Evolutionary conservation across 805 yeast genomes (phyloP).

Genomic region (Metschnikowia borealis): DNA sequence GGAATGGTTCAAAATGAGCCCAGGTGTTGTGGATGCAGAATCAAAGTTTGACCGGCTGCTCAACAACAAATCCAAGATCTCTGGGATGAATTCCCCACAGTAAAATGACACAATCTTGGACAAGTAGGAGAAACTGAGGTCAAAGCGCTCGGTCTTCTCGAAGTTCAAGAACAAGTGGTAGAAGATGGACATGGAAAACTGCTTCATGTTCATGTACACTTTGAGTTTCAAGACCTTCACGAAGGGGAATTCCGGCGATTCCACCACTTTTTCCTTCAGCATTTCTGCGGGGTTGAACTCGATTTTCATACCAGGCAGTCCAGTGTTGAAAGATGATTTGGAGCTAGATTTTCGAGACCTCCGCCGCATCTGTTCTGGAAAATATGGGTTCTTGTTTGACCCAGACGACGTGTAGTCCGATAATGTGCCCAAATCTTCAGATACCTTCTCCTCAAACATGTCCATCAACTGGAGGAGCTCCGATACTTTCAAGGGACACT

Average conservation of each 20-base stretch:
- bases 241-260: slow-evolving; percentile 5
- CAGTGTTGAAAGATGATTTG: neutral
- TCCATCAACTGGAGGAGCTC: slow-evolving; percentile 26
- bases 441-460: slow-evolving; percentile 5
- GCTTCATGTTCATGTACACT: slow-evolving; percentile 24
- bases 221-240: slow-evolving; percentile 21
- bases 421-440: slow-evolving; percentile 5
- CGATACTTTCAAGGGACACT: slow-evolving; percentile 32
- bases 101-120: slow-evolving; percentile 25
- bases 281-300: neutral
- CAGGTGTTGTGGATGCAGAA: slow-evolving; percentile 27
- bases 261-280: slow-evolving; percentile 1
- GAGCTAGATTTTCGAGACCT: neutral
- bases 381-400: neutral
- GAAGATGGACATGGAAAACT: slow-evolving; percentile 27
- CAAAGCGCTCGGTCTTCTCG: slow-evolving; percentile 25
- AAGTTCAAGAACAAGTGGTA: slow-evolving; percentile 39
- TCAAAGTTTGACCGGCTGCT: slow-evolving; percentile 38
- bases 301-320: slow-evolving; percentile 6
- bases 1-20: slow-evolving; percentile 40
- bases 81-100: slow-evolving; percentile 29
- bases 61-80: slow-evolving; percentile 27
- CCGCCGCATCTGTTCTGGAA: neutral
- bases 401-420: neutral
- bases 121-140: slow-evolving; percentile 32